phyloP scores from a whole-genome alignment of 228 moss, liverwort and hornwort genomes.

The Sphagnum fallax region DNA sequence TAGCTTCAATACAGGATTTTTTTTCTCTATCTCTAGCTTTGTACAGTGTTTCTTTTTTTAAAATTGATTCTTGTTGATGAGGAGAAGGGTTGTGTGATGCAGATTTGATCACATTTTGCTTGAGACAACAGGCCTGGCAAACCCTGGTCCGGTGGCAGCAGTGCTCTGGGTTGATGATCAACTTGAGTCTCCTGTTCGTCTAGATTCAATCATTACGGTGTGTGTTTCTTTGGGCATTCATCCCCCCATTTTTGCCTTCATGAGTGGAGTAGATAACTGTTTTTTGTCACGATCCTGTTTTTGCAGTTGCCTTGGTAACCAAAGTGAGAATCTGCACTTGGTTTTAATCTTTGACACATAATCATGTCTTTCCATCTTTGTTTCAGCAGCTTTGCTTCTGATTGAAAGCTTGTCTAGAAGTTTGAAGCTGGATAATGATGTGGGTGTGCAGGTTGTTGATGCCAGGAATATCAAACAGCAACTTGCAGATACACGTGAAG shows the following conservation, averaged over 20 bases:
- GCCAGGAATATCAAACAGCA: slow-evolving; percentile 65
- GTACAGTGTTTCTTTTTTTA: too few species aligned
- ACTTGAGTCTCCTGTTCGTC: slow-evolving; percentile 65
- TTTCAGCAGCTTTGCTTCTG: neutral
- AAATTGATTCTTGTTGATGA: too few species aligned
- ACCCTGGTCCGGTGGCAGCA: slow-evolving; percentile 79
- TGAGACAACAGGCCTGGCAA: slow-evolving; percentile 81
- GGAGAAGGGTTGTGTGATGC: slow-evolving; percentile 1
- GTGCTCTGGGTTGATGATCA: slow-evolving; percentile 86
- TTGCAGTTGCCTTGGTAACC: too few species aligned
- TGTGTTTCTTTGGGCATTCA: slow-evolving; percentile 2
- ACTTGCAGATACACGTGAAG: slow-evolving; percentile 55
- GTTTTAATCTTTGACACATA: too few species aligned
- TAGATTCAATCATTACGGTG: slow-evolving; percentile 78
- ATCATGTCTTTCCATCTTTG: too few species aligned
- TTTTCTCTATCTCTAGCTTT: too few species aligned
- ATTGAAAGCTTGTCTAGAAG: neutral
- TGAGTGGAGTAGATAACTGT: too few species aligned
- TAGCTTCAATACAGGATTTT: too few species aligned
- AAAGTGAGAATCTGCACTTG: too few species aligned
- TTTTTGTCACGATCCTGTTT: too few species aligned
- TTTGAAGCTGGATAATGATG: neutral
- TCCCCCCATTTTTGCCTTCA: too few species aligned
- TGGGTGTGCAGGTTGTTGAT: slow-evolving; percentile 63
- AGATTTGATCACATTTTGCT: slow-evolving; percentile 78